Evolutionary conservation across 2,329 filamentous ascomycete species (phyloP), one percentile per base, ranked within the genome.

Genomic region (Fusarium foetens): DNA sequence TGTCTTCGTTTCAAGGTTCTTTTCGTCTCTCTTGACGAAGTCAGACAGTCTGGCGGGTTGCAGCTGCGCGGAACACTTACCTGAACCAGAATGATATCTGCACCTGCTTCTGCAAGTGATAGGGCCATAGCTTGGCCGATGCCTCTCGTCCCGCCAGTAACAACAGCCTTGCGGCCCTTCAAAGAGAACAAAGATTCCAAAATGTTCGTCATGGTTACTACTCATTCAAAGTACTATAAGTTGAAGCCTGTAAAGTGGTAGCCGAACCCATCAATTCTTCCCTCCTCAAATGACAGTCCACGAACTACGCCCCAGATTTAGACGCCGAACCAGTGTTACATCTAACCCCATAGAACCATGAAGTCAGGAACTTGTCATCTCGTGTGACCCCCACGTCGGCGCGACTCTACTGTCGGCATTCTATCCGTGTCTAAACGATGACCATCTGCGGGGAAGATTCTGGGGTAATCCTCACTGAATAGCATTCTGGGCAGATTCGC

Each of bases 21-120:
- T 79, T 79, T 68, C 85, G 81, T 52, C 84, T 80, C 84, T 86
- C 64, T 46, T 25, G 4, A 14, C 9, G 17, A 36, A 4, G 36
- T 70, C 23, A 70, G 57, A 16, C 10, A n/a, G 16, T 5, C 1
- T 11, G 14, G n/a, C 12, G 17, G 45, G 10, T 10, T 21, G 14
- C 9, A n/a, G 1, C 11, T 38, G 21, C 42, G 25, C 23, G 27
- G 23, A 45, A n/a, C 6, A 60, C 23, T n/a, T 77, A 86, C 86
- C 81, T 89, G 86, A 45, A 89, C 81, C 31, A 89, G 80, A 39
- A 89, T 79, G 59, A 89, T 80, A 72, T 90, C 86, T 46, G 87
- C 87, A n/a, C 88, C 88, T 51, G 87, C 88, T 77, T 89, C 88
- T 57, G 87, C 87, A n/a, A 90, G 84, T 10, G 83, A 87, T 55